A percentile compares a stretch with the other conserved stretches of the same genome.
These are phyloP conservation scores for Taxillus chinensis DNA, from an alignment of 164 flowering plant genomes.

Conservation along the genomic window DNA sequence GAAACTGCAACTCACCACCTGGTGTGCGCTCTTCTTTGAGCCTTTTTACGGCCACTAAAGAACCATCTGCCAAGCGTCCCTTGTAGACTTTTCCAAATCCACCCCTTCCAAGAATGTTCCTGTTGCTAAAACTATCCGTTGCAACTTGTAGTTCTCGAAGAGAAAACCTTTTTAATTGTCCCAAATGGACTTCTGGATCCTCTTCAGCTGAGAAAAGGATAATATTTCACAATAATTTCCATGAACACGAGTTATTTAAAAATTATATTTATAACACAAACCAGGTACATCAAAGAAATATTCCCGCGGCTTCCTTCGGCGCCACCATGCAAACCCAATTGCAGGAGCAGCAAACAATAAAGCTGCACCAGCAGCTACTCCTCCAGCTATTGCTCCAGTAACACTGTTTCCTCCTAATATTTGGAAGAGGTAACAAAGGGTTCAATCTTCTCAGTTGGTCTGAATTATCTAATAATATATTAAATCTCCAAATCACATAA, in stretches of 20 bases:
- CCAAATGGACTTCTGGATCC: slow-evolving; percentile 60
- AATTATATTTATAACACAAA: slow-evolving; percentile 11
- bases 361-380: slow-evolving; percentile 70
- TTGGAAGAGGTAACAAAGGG: not conserved
- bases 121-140: slow-evolving; percentile 48
- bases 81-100: slow-evolving; percentile 66
- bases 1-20: slow-evolving; percentile 62
- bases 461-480: too few relatives aligned
- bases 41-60: slow-evolving; percentile 55
- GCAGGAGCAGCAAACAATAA: slow-evolving; percentile 62
- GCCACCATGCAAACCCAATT: slow-evolving; percentile 54
- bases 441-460: not conserved
- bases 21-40: slow-evolving; percentile 57
- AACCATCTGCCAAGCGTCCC: slow-evolving; percentile 54
- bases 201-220: slow-evolving; percentile 42
- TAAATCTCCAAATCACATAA: too few relatives aligned
- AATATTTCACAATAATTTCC: not conserved
- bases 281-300: slow-evolving; percentile 69
- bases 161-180: slow-evolving; percentile 60
- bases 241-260: not conserved
- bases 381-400: slow-evolving; percentile 63
- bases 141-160: slow-evolving; percentile 64
- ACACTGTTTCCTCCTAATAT: slow-evolving; percentile 22
- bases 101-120: slow-evolving; percentile 52
- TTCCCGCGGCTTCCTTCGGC: slow-evolving; percentile 41